Conservation (phyloP, 495 filamentous ascomycete species). For the Bryoglossum gracile region DNA sequence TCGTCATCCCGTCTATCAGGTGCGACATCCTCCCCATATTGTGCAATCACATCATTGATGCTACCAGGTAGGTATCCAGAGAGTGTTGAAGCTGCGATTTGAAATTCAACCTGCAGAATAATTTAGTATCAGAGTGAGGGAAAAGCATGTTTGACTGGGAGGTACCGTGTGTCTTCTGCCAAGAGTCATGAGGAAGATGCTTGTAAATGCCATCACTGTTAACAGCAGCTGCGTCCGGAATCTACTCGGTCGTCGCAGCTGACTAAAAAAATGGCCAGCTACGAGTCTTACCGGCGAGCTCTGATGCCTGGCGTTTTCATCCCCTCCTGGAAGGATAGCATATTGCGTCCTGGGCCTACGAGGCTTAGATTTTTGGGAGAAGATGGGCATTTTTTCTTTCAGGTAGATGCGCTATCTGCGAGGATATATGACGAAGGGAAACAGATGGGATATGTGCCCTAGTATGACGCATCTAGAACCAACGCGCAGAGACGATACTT, state of each 20-base stretch:
- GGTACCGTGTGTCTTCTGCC: background rate
- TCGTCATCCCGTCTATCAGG: constrained; percentile 4
- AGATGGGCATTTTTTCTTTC: no score
- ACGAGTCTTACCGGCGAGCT: background rate
- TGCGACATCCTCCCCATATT: background rate
- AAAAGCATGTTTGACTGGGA: background rate
- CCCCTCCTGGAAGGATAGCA: background rate
- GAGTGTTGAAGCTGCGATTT: background rate
- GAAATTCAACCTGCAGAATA: background rate
- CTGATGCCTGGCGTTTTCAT: background rate
- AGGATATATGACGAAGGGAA: no score
- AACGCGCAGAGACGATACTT: no score
- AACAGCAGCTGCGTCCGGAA: constrained; percentile 1
- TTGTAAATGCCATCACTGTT: background rate
- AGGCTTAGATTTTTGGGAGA: no score
- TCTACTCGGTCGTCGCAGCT: constrained; percentile 5
- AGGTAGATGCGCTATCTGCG: no score
- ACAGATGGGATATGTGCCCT: no score
- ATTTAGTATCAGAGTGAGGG: background rate
- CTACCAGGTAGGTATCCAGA: background rate
- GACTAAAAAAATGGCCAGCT: constrained; percentile 3
- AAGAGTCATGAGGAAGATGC: background rate
- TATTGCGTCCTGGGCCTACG: background rate
- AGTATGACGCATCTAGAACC: no score
- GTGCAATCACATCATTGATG: background rate